Evolutionary conservation across 257 asterid genomes (phyloP), one percentile per base, ranked within the genome.

Genomic region (Ophiorrhiza pumila): DNA sequence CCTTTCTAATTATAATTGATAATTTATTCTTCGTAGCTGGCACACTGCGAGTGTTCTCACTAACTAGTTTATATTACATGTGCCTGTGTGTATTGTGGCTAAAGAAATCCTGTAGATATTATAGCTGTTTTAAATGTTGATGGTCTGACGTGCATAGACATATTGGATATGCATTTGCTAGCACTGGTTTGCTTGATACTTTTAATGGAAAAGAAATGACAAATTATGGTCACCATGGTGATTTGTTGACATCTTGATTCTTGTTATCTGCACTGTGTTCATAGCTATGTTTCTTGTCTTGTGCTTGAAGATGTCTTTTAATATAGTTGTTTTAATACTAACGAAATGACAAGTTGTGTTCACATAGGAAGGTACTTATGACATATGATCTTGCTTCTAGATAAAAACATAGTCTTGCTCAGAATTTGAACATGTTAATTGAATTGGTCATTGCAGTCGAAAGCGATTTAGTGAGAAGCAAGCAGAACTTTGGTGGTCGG

Each of bases 361-460:
- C 35, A 25, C 10, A 32, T 5, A n/a, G 11, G 47, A 72, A 59
- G 61, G 37, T 43, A 72, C 41, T 14, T 46, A 2, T 60, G 68
- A 27, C 74, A 72, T 11, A 14, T 53, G 52, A 49, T 57, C 37
- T 50, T 65, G 7, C 42, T 37, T 61, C 27, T 32, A 27, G 41
- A 13, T 3, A 32, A 20, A 32, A 20, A 37, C 17, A 59, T 31
- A 13, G 66, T 3, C 25, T 60, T 60, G 35, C 65, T 59, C 60
- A 34, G 59, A 56, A 74, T 39, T 47, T 75, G 56, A 76, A 64
- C n/a, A 39, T 69, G 32, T 68, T 68, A 52, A 69, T 69, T 2
- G 62, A 78, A 78, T 79, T 80, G 35, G 75, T 62, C 71, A 73
- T 81, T 88, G 91, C 97, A 94, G 99, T 61, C 97, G 99, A 74